These are phyloP conservation scores for Xylariaceae sp. DNA, from an alignment of 2,329 filamentous ascomycete genomes.

Conservation along the genomic window DNA sequence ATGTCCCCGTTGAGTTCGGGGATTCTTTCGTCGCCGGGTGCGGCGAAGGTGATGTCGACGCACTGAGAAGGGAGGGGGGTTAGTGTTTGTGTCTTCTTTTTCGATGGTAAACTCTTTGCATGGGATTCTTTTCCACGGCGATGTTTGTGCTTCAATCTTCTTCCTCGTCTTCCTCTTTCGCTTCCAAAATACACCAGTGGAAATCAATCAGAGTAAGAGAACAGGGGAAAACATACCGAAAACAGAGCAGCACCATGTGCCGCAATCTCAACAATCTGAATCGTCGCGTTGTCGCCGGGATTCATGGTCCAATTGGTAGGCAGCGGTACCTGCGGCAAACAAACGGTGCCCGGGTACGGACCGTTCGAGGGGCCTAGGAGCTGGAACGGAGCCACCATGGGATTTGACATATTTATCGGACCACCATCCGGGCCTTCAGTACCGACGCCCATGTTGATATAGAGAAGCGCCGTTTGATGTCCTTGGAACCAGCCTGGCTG, in stretches of 20 bases:
- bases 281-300: constrained; percentile 81
- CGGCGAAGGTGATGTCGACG: constrained; percentile 91
- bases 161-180: not conserved
- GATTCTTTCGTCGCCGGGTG: constrained; percentile 72
- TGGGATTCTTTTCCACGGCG: too few relatives aligned
- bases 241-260: constrained; percentile 75
- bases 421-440: constrained; percentile 67
- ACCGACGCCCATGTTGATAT: constrained; percentile 89
- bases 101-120: too few relatives aligned
- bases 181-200: not conserved
- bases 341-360: constrained; percentile 88
- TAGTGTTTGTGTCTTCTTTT: constrained; percentile 2
- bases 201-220: not conserved
- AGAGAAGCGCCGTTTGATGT: constrained; percentile 81
- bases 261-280: constrained; percentile 75
- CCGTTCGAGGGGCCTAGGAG: constrained; percentile 81
- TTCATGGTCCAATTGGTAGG: constrained; percentile 74
- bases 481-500: constrained; percentile 97
- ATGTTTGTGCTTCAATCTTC: too few relatives aligned
- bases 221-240: constrained; percentile 58
- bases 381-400: constrained; percentile 82
- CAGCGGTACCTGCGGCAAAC: constrained; percentile 86
- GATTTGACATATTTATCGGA: constrained; percentile 85
- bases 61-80: constrained; percentile 63
- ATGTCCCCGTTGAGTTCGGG: constrained; percentile 78